Evolutionary conservation across 78 protist genomes (phyloP), one percentile per base, ranked within the genome.

Genomic region (Dictyostelium firmibasis): DNA sequence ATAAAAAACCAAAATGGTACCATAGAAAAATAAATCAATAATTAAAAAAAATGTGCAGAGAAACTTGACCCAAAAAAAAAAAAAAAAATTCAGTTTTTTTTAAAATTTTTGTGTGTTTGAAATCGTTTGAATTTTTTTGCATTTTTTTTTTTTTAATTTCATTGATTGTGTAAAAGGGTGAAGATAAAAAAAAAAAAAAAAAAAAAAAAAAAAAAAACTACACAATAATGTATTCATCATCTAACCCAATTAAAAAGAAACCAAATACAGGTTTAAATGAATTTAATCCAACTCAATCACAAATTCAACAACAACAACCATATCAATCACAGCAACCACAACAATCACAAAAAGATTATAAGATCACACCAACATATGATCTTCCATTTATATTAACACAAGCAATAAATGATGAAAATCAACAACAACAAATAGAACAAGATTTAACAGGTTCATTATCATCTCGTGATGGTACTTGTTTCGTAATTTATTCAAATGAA

Each of bases 391-490:
- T 77, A 38, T 47, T 77, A 18, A 23, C 64, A 2, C 64, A 77
- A 77, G 11, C 83, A 31, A 38, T 77, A 77, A 43, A 23, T 18
- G 83, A 77, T 31, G 36, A 23, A 3, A 27, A 41, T 20, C 33
- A 43, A n/a, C 64, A 35, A 41, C 41, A 25, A 38, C 29, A 74
- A n/a, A 29, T 18, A 33, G 31, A 83, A 20, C 18, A 47, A 7
- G 35, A 25, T 25, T 35, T 85, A 29, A 23, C 83, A 2, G 93
- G 93, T 44, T 20, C 44, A 6, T 57, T 88, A 6, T 60, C 50
- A 41, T 18, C 41, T 8, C 75, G 75, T 67, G 81, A 88, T 35
- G 85, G 79, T 36, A n/a, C 72, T 31, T 33, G 38, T 4, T 88
- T 53, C 43, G 3, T 78, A 8, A 27, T 88, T 10, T 64, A 60